Base-by-base conservation (phyloP, 148 eudicot genomes). In the Heliosperma pusillum region DNA sequence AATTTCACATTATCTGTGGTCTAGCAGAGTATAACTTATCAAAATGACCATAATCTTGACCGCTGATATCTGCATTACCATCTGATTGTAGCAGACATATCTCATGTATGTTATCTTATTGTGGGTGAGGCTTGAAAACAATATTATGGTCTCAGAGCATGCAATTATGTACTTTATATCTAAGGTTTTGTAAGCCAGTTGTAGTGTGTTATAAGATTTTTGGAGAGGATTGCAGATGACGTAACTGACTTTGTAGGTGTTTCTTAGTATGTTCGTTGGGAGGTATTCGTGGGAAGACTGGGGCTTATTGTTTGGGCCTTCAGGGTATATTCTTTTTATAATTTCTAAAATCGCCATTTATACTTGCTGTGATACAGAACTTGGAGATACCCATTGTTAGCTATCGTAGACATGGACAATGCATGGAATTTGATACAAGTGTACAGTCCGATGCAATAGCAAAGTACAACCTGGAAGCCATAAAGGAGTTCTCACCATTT, bases 401-500 rank as follows among this genome's bases (percentile, higher is more conserved):
- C 84, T 89, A 91, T 69, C 53, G 75, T 66, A 83, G 88, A 47
- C 72, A 62, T 72, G 87, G 83, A 63, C 85, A 86, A 62, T 78
- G 65, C 71, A 89, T 89, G 93, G 88, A 87, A 64, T 63, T 91
- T 80, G 93, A 91, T 80, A 79, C 80, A 55, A 67, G 58, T 68
- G 80, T 85, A 53, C 93, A 86, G 71, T 75, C 87, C 66, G 81
- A 82, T 68, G 86, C 76, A 74, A 75, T 79, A 58, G 89, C 91
- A 10, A 81, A 85, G 74, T 33, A 73, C 79, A 87, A 89, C 62
- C 80, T 91, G 79, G 81, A 79, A 68, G 81, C 82, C 25, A 91
- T 91, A 33, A 85, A 89, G 86, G 81, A 87, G 33, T 89, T 83
- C 83, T 91, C 96, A 22, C 93, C 93, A 17, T 91, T 91, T 58